Conservation (phyloP, 306 rosid genomes). For the Dryas alaskensis region DNA sequence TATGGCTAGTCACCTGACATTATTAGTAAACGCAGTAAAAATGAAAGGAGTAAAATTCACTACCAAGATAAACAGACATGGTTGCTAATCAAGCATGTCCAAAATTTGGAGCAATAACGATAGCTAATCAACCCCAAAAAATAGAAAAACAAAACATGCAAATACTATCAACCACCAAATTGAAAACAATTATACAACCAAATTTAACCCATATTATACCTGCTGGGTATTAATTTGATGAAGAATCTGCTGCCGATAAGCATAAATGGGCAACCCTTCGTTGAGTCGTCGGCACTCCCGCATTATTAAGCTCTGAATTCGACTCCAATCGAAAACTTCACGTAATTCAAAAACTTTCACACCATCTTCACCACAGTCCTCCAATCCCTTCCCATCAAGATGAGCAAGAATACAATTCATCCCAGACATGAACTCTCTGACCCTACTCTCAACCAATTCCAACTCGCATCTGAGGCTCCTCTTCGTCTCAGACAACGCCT, state of each 20-base stretch:
- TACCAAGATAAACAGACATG: not conserved
- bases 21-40: not conserved
- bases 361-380: conserved; percentile 20
- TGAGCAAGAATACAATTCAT: conserved; percentile 56
- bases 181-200: not conserved
- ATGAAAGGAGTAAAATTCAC: not conserved
- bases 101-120: no score
- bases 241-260: conserved; percentile 67
- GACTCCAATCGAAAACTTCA: conserved; percentile 45
- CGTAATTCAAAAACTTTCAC: conserved; percentile 41
- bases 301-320: conserved; percentile 42
- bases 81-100: not conserved
- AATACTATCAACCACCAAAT: not conserved
- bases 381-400: conserved; percentile 35
- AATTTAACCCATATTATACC: conserved; percentile 34
- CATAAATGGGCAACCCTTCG: conserved; percentile 83
- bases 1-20: not conserved
- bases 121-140: no score
- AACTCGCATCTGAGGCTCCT: conserved; percentile 41
- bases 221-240: conserved; percentile 53
- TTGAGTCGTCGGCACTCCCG: conserved; percentile 74
- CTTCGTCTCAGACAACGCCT: conserved; percentile 14
- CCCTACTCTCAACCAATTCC: conserved; percentile 37
- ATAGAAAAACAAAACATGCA: not conserved
- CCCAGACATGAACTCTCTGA: conserved; percentile 62